Conservation (phyloP, 192 early-diverging fungal genomes). For the Linnemannia hyalina region DNA sequence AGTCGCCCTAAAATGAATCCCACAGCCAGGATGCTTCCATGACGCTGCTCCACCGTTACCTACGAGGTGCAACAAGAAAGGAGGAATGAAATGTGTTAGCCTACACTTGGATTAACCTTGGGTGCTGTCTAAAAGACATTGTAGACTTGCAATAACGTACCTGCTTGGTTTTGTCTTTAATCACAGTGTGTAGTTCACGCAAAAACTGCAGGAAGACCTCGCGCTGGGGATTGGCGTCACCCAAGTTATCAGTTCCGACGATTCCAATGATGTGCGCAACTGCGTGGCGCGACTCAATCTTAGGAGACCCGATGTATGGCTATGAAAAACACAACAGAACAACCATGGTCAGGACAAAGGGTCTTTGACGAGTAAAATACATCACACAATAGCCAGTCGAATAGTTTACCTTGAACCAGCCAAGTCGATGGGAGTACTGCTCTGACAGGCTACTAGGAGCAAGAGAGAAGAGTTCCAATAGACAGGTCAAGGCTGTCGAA, state of each 20-base stretch:
- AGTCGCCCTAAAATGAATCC: slow-evolving; percentile 78
- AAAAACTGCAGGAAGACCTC: slow-evolving; percentile 58
- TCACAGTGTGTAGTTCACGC: slow-evolving; percentile 39
- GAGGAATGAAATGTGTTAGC: neutral
- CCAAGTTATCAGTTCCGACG: slow-evolving; percentile 71
- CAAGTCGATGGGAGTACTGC: slow-evolving; percentile 61
- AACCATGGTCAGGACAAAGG: neutral
- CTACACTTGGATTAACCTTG: neutral
- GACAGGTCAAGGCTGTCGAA: slow-evolving; percentile 70
- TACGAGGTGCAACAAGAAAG: slow-evolving; percentile 22
- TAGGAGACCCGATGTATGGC: slow-evolving; percentile 67
- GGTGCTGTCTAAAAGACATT: slow-evolving; percentile 16
- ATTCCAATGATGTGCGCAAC: slow-evolving; percentile 82
- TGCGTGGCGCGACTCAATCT: slow-evolving; percentile 71
- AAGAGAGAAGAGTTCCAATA: slow-evolving; percentile 79
- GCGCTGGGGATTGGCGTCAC: slow-evolving; percentile 33
- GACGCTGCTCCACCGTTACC: slow-evolving; percentile 64
- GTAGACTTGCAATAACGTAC: slow-evolving; percentile 11
- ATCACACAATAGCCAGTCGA: neutral
- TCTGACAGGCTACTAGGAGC: slow-evolving; percentile 70
- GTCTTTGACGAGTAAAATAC: slow-evolving; percentile 12
- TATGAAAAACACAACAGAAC: slow-evolving; percentile 45
- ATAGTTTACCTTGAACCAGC: slow-evolving; percentile 59
- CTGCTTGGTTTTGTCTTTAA: slow-evolving; percentile 63
- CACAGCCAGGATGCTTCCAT: slow-evolving; percentile 77